These are phyloP conservation scores for Ascochyta pisi DNA, from an alignment of 2,329 filamentous ascomycete species.

Conservation along the genomic window DNA sequence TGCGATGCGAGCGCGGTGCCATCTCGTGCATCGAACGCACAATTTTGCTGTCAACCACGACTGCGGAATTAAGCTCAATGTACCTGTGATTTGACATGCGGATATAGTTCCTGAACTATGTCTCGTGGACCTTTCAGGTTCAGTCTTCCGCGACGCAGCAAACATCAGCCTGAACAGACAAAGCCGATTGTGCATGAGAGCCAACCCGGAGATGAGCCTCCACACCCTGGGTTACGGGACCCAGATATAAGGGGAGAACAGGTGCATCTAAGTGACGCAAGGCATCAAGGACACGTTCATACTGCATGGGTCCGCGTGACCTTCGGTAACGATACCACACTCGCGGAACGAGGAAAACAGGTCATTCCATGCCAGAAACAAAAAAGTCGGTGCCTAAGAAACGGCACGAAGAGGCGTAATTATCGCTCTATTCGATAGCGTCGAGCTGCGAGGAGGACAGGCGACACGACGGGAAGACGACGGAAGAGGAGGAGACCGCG, in stretches of 20 bases:
- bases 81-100: not conserved
- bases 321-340: not conserved
- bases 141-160: not conserved
- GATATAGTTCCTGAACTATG: not conserved
- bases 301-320: conserved; percentile 7
- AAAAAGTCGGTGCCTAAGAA: not conserved
- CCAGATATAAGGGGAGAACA: not conserved
- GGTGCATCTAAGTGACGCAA: conserved; percentile 10
- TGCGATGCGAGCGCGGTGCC: not conserved
- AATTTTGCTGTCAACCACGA: not conserved
- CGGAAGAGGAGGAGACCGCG: conserved; percentile 12
- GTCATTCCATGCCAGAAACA: not conserved
- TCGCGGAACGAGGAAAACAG: not conserved
- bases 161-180: not conserved
- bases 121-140: not conserved
- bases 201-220: conserved; percentile 9
- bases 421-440: conserved; percentile 13
- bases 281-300: conserved; percentile 7
- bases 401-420: conserved; percentile 1
- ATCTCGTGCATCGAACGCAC: not conserved
- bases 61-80: not conserved
- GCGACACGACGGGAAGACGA: conserved; percentile 9
- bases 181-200: conserved; percentile 1
- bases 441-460: conserved; percentile 5
- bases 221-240: not conserved